Base-by-base conservation (phyloP, 2,329 filamentous ascomycete species). In the Penicillium sp. region DNA sequence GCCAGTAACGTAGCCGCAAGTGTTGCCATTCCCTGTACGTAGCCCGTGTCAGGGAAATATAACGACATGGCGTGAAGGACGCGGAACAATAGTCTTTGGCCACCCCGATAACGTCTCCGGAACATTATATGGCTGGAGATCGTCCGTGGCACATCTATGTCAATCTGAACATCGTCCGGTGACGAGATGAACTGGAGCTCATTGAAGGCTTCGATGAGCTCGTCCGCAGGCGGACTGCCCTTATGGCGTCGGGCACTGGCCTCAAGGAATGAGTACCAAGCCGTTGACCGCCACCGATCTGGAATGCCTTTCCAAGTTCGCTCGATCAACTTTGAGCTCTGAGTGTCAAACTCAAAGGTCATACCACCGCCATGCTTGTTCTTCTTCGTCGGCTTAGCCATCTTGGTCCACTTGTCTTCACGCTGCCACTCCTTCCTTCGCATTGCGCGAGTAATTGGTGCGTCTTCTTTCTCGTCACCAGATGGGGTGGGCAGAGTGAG, bases 111-210 rank as follows among this genome's bases (percentile, higher is more conserved):
- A 50, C 94, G 85, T 62, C 87, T 84, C 46, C 94, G 87, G 72
- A 99, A 99, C 93, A 99, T 97, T 74, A 99, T 93, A 76, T 99
- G 94, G 62, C 90, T 87, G 73, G 87, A 95, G 73, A 99, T 96
- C 5, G 94, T 97, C 54, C 94, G 85, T 0, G 94, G 94, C 19
- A 99, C 94, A 73, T 99, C 94, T 43, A 97, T 86, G 73, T 99
- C 94, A 67, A 99, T 99, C 77, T 99, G 94, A 23, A 93, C 87
- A 73, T 99, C 94, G 71, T 99, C 94, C 0, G 91, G 87, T 3
- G 90, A 96, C 54, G 86, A 86, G 58, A 86, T 79, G 17, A 86
- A 80, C 69, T 95, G 88, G 29, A 95, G 83, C 43, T 85, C 83
- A 71, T 90, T 84, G 71, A 91, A 96, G 31, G 84, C 81, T 42